Conservation (phyloP, 1,139 yeast genomes). For the Williopsis jadinii region DNA sequence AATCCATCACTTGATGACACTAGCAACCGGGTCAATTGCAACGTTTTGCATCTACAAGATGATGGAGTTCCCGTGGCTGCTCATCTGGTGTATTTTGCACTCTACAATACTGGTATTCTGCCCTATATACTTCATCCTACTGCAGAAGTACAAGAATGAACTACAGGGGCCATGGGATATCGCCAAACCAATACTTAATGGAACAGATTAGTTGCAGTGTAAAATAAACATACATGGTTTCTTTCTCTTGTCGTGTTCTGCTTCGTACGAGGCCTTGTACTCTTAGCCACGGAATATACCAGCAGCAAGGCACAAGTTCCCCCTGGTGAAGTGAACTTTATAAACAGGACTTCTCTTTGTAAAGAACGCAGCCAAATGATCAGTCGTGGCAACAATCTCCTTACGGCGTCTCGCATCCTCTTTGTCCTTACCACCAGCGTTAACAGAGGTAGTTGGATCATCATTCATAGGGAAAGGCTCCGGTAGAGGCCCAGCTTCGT, state of each 20-base stretch:
- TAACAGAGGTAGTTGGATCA: conserved; percentile 29
- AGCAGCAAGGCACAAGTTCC: conserved; percentile 88
- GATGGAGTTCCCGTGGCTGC: conserved; percentile 4
- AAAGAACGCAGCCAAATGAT: conserved; percentile 89
- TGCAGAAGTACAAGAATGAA: conserved; percentile 81
- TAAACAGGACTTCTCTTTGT: conserved; percentile 93
- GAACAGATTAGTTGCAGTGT: not conserved
- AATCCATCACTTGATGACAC: conserved; percentile 27
- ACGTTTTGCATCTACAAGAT: conserved; percentile 20
- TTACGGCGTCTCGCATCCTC: conserved; percentile 45
- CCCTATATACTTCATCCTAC: conserved; percentile 62
- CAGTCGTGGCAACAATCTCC: conserved; percentile 75
- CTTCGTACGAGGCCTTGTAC: too few species aligned
- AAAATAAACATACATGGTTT: too few species aligned
- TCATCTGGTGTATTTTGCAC: conserved; percentile 42
- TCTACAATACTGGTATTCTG: conserved; percentile 45
- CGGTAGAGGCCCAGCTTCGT: conserved; percentile 76
- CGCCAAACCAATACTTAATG: conserved; percentile 52
- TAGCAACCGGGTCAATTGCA: conserved; percentile 12
- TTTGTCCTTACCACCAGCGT: conserved; percentile 29
- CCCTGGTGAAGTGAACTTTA: conserved; percentile 84
- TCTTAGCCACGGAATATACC: conserved; percentile 60
- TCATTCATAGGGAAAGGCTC: conserved; percentile 48
- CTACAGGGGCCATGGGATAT: conserved; percentile 94
- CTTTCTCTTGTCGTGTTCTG: too few species aligned